These are phyloP conservation scores for Trichoderma gracile DNA, from an alignment of 2,329 filamentous ascomycete genomes.

Conservation along the genomic window DNA sequence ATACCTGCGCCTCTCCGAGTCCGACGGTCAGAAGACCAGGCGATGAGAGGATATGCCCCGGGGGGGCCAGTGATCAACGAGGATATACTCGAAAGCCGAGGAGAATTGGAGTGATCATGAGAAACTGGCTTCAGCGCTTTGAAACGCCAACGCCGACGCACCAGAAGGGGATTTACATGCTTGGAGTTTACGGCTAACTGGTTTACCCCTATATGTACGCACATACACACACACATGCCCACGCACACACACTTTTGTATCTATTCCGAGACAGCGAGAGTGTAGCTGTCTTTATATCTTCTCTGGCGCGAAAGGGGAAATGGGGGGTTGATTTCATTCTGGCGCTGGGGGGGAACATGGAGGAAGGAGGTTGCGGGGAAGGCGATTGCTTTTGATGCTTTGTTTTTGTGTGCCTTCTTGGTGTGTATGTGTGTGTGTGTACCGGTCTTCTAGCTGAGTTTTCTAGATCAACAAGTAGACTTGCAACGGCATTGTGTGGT, in stretches of 20 bases:
- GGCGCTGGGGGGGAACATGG: background rate
- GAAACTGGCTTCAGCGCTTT: background rate
- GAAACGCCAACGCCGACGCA: background rate
- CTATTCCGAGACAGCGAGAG: background rate
- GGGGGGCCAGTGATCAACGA: background rate
- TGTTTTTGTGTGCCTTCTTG: background rate
- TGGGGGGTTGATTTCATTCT: background rate
- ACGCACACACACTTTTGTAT: background rate
- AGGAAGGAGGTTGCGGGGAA: background rate
- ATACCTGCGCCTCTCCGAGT: conserved; percentile 40
- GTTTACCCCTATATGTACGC: background rate
- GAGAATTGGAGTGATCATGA: background rate
- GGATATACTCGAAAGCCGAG: background rate
- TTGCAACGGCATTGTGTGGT: no score
- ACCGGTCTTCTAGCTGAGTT: no score
- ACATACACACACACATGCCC: background rate
- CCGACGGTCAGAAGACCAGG: conserved; percentile 31
- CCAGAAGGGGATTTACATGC: background rate
- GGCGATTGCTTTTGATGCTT: background rate
- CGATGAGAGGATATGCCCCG: background rate
- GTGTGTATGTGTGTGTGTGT: no score
- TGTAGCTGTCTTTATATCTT: background rate
- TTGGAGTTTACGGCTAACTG: background rate
- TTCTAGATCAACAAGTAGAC: no score
- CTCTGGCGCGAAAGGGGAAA: conserved; percentile 4